Evolutionary conservation across 805 yeast species (phyloP), one percentile per base, ranked within the genome.

Genomic region (Kazachstania africana): DNA sequence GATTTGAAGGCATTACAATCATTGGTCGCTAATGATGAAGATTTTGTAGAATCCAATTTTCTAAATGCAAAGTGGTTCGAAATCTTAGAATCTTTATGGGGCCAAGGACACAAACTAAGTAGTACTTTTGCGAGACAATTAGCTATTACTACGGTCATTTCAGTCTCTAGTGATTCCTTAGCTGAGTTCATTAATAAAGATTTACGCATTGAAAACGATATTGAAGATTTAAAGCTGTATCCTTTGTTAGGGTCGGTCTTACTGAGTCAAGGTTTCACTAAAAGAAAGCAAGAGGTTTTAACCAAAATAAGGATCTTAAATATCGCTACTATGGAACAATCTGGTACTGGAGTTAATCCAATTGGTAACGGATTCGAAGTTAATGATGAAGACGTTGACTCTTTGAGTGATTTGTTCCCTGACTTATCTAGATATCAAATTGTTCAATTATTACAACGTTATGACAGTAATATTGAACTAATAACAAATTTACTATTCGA

Each of bases 331-430:
- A 22, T 12, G 16, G 12, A n/a, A 12, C 6, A 10, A 23, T 19
- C 22, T 8, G 10, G 10, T 19, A 10, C 15, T 21, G 12, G 16
- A 12, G 13, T 16, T 15, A 14, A 17, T 4, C n/a, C 21, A 19
- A 19, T 9, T 5, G 12, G 23, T 3, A 12, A 16, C 12, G 6
- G 16, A 18, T 15, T 23, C 1, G 23, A 35, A n/a, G 29, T 37
- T 4, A 29, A 26, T 19, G 53, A 58, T 20, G 57, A 52, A 3
- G 59, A 65, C 27, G 59, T 78, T 2, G 46, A 52, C 12, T 56
- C 58, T 16, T 43, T 68, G 26, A 36, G 50, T n/a, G 82, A 75
- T 20, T 49, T 85, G 38, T 81, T 84, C 48, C 95, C 95, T 0
- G 67, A 67, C 24, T 49, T 83, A 22, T 56, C 69, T 0, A 45